Base-by-base conservation (phyloP, 371 early-diverging fungal genomes). In the Mucor indicus region DNA sequence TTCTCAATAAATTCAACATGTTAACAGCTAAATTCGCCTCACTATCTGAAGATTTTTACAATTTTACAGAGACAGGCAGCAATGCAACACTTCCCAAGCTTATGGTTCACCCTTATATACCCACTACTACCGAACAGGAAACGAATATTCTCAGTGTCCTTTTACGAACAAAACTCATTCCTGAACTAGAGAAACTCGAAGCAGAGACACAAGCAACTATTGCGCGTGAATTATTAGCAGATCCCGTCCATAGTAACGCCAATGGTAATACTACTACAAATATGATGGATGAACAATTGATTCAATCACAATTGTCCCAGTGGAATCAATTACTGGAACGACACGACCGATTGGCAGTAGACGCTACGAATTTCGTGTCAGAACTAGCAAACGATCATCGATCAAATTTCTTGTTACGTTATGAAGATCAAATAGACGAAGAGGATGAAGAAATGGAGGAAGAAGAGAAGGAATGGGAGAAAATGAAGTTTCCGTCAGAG, bases 1-100 rank as follows among this genome's bases (percentile, higher is more conserved):
- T 84, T 15, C 62, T 84, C 24, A 84, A 80, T 69, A 84, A 84
- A 59, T 84, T 84, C 72, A 84, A 84, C 55, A 80, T 81, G 62
- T 55, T 84, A 24, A 82, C 81, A 2, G 82, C 82, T 20, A 79
- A 77, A 40, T 84, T 78, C 56, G 75, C 65, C 24, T 72, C 59
- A 10, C 63, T 65, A 32, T 72, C 72, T 48, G 80, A 67, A 57
- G 79, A 59, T 49, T 82, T 76, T 31, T 68, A 76, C 43, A 42
- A 29, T 29, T 52, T 69, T 33, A 64, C 68, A 46, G 55, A 74
- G 53, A 55, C 75, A 45, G 62, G 72, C 45, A 53, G 63, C 39
- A 59, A 64, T 53, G 62, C 80, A 35, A 60, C 73, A 22, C 39
- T 72, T n/a, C 67, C 69, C 16, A 79, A 79, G 39, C 60, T 82